phyloP scores from a whole-genome alignment of 2,329 filamentous ascomycete species.

The Dactylella cylindrospora region DNA sequence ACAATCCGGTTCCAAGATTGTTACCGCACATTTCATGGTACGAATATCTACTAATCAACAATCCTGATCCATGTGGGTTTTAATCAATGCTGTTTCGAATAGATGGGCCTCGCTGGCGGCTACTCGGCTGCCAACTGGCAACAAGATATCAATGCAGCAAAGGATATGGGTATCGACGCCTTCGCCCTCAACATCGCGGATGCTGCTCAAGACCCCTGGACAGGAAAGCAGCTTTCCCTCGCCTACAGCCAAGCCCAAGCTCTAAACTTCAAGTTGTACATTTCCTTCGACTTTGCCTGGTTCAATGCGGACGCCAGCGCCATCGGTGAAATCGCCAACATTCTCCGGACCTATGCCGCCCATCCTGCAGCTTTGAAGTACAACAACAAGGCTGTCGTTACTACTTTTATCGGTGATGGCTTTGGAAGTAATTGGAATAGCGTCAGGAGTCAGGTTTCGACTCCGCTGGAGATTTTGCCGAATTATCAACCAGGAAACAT shows the following conservation, averaged over 20 bases:
- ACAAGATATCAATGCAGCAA: conserved; percentile 50
- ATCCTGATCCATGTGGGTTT: not conserved
- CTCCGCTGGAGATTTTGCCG: conserved; percentile 30
- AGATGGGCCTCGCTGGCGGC: conserved; percentile 50
- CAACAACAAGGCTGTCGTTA: conserved; percentile 56
- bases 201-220: conserved; percentile 49
- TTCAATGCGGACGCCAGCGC: conserved; percentile 45
- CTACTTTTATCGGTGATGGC: conserved; percentile 58
- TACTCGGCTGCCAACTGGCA: conserved; percentile 50
- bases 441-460: conserved; percentile 34
- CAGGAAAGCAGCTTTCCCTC: conserved; percentile 49
- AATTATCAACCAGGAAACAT: conserved; percentile 30
- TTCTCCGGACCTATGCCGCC: conserved; percentile 53
- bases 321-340: conserved; percentile 48
- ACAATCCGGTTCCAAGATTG: conserved; percentile 29
- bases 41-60: not conserved
- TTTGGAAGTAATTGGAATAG: conserved; percentile 48
- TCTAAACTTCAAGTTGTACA: conserved; percentile 50
- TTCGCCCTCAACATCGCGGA: conserved; percentile 52
- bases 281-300: conserved; percentile 51
- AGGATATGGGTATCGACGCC: conserved; percentile 52
- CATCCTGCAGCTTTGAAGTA: conserved; percentile 54
- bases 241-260: conserved; percentile 51
- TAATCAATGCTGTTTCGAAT: not conserved
- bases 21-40: conserved; percentile 37